These are phyloP conservation scores for Sugiyamaella neomexicana DNA, from an alignment of 1,139 yeast species.

Conservation along the genomic window DNA sequence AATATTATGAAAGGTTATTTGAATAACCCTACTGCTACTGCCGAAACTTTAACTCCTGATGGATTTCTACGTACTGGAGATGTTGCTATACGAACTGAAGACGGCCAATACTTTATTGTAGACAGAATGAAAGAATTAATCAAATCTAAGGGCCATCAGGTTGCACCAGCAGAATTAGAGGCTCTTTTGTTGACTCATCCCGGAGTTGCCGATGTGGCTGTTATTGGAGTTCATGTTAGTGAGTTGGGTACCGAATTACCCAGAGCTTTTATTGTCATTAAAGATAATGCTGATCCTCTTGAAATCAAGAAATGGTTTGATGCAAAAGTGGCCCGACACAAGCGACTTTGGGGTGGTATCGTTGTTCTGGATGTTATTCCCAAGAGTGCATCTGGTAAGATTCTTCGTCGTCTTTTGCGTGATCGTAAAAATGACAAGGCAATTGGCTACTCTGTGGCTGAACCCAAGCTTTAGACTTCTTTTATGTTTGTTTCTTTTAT, in stretches of 20 bases:
- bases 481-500: neutral
- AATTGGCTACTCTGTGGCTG: constrained; percentile 24
- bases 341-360: constrained; percentile 44
- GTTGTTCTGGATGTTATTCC: constrained; percentile 41
- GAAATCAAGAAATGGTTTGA: constrained; percentile 40
- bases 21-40: constrained; percentile 56
- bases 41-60: constrained; percentile 53
- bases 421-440: constrained; percentile 23
- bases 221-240: constrained; percentile 38
- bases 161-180: constrained; percentile 79
- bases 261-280: constrained; percentile 41
- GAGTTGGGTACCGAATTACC: constrained; percentile 43
- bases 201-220: constrained; percentile 41
- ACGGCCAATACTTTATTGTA: constrained; percentile 60
- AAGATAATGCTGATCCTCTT: constrained; percentile 28
- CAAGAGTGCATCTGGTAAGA: constrained; percentile 44
- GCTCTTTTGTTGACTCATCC: constrained; percentile 54
- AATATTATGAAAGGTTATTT: constrained; percentile 64
- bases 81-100: constrained; percentile 55
- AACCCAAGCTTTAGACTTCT: constrained; percentile 25
- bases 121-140: constrained; percentile 81
- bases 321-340: constrained; percentile 41
- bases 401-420: constrained; percentile 39
- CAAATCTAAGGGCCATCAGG: constrained; percentile 81
- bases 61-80: constrained; percentile 85